These are phyloP conservation scores for Diaporthe sp. DNA, from an alignment of 2,329 filamentous ascomycete genomes.

Conservation along the genomic window DNA sequence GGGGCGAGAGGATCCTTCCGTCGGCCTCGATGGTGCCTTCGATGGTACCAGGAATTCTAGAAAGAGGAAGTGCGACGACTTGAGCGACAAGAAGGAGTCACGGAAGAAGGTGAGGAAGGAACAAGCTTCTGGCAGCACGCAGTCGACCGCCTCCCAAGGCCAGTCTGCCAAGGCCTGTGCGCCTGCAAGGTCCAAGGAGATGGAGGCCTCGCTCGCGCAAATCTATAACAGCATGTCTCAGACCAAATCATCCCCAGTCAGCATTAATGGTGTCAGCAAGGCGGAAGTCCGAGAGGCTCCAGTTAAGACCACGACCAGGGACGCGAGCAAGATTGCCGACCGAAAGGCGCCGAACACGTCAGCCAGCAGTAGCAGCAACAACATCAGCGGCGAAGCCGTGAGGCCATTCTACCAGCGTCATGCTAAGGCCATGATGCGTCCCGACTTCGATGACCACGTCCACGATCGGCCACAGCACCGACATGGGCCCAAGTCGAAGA, in stretches of 20 bases:
- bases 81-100: constrained; percentile 4
- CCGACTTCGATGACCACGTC: constrained; percentile 32
- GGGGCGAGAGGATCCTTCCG: neutral
- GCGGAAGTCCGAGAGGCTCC: neutral
- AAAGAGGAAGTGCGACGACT: constrained; percentile 24
- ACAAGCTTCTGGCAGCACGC: neutral
- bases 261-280: neutral
- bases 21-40: constrained; percentile 26
- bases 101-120: constrained; percentile 29
- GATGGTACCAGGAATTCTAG: constrained; percentile 3
- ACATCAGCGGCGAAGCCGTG: neutral
- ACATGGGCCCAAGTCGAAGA: neutral
- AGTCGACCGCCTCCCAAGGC: neutral
- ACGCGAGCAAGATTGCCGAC: neutral
- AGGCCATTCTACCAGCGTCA: constrained; percentile 29
- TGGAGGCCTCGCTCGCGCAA: neutral
- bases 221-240: constrained; percentile 27
- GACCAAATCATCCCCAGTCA: constrained; percentile 8
- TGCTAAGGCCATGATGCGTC: constrained; percentile 29
- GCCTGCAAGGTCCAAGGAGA: neutral
- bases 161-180: neutral
- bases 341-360: neutral
- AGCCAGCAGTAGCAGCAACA: neutral
- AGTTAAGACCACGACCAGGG: neutral
- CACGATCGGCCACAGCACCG: neutral